These are phyloP conservation scores for Monilinia fructigena DNA, from an alignment of 2,329 filamentous ascomycete species.

Conservation along the genomic window DNA sequence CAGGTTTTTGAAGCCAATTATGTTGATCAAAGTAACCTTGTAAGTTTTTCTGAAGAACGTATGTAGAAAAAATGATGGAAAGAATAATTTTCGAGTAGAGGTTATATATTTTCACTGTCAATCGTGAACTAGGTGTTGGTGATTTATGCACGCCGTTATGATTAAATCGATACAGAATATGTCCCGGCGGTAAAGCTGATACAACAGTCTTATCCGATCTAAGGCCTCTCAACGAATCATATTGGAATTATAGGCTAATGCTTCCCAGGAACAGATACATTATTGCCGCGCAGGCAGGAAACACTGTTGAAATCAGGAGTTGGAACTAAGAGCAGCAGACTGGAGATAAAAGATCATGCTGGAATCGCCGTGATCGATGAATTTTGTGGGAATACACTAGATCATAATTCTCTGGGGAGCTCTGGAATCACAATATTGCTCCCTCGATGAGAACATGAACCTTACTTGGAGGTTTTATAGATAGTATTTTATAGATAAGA, in stretches of 20 bases:
- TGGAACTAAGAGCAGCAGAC: neutral
- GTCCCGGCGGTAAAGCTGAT: conserved; percentile 13
- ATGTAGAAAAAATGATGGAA: neutral
- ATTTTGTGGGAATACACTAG: no score
- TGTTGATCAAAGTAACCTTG: neutral
- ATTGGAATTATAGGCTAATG: neutral
- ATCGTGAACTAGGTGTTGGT: neutral
- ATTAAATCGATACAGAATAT: neutral
- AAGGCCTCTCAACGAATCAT: neutral
- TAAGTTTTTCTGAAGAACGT: neutral
- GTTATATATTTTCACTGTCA: neutral
- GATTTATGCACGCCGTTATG: neutral
- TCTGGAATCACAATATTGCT: no score
- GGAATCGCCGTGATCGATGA: no score
- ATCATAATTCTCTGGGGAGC: no score
- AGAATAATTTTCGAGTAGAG: neutral
- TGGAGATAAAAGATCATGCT: no score
- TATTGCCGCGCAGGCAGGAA: conserved; percentile 25
- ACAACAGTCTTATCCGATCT: conserved; percentile 26
- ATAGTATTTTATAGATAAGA: no score
- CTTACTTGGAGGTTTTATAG: no score
- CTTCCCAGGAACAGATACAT: conserved; percentile 29
- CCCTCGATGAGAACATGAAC: no score
- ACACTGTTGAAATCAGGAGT: neutral
- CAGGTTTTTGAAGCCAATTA: neutral